Percentiles rank a stretch among this genome's conserved stretches.
phyloP scores from a whole-genome alignment of 116 monocot species.

The Cymodocea nodosa region DNA sequence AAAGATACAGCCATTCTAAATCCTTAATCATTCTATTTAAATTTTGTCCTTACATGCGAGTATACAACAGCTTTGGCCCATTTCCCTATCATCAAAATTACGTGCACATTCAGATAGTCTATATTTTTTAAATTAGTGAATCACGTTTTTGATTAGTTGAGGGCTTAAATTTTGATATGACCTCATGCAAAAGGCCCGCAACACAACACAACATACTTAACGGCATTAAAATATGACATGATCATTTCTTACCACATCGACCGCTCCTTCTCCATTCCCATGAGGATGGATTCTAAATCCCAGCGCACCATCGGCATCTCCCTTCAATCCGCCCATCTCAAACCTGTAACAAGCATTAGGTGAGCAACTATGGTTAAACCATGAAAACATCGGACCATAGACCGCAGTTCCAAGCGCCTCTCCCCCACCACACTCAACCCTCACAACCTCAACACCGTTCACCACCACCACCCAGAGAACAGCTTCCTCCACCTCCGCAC shows the following conservation, averaged over 20 bases:
- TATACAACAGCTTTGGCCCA: too few species aligned
- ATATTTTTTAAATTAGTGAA: too few species aligned
- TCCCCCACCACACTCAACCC: slow-evolving; percentile 29
- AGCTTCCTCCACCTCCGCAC: slow-evolving; percentile 19
- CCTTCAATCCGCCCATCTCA: slow-evolving; percentile 3
- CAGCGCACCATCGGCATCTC: not conserved
- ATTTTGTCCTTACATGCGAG: too few species aligned
- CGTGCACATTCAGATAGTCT: too few species aligned
- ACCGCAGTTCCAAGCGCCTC: slow-evolving; percentile 36
- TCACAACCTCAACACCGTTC: slow-evolving; percentile 38
- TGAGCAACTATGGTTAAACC: slow-evolving; percentile 77
- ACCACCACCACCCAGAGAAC: slow-evolving; percentile 43
- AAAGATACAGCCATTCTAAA: too few species aligned
- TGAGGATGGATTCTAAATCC: not conserved
- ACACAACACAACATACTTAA: too few species aligned
- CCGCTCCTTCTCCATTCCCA: not conserved
- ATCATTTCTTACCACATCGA: not conserved
- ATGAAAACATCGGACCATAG: slow-evolving; percentile 61
- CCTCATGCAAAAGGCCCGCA: too few species aligned
- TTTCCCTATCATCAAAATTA: too few species aligned
- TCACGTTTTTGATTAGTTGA: too few species aligned
- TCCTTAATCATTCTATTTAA: too few species aligned
- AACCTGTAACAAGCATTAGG: slow-evolving; percentile 75
- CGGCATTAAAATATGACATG: too few species aligned
- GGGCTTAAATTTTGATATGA: too few species aligned